Base-by-base conservation (phyloP, 495 filamentous ascomycete genomes). In the Cudoniella acicularis region DNA sequence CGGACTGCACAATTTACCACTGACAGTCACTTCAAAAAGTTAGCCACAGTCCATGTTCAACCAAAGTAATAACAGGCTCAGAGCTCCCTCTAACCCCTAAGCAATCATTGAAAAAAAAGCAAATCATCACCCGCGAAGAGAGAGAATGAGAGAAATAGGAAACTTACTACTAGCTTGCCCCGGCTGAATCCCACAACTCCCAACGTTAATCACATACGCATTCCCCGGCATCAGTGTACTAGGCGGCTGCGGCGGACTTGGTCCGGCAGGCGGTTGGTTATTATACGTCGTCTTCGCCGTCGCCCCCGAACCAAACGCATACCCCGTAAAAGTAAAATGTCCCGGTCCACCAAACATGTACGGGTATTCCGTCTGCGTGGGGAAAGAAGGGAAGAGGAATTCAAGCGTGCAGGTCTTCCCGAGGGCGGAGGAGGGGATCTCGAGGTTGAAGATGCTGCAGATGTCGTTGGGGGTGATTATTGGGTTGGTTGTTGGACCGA, bases 371-470 rank as follows among this genome's bases (percentile, higher is more conserved):
- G 84, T 76, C 25, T 82, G 64, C 1, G 69, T 51, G 59, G 74
- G 66, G 49, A 36, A 36, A 6, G 70, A 47, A 2, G 87, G 86
- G 70, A 88, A 80, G 23, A 87, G 71, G 76, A 90, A 88, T 50
- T 86, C 71, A n/a, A 88, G 75, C 46, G 73, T 75, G 71, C 87
- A 90, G 0, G 75, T 84, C 72, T 83, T 82, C 46, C 79, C 82
- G 22, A 71, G 60, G 63, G 80, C 73, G 10, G 67, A 67, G 0
- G 66, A 26, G 0, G 82, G 83, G 45, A 88, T 79, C 64, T 86
- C 82, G 71, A 89, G 89, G 70, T 84, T 84, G 79, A 87, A 89
- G 49, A 84, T 72, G 26, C 73, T 77, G 36, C 83, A 87, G 59
- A 83, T 67, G 21, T 77, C 79, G 6, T 76, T 65, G 11, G 52